Evolutionary conservation across 1,139 yeast species (phyloP).

Genomic region (Diutina scorzettiae): DNA sequence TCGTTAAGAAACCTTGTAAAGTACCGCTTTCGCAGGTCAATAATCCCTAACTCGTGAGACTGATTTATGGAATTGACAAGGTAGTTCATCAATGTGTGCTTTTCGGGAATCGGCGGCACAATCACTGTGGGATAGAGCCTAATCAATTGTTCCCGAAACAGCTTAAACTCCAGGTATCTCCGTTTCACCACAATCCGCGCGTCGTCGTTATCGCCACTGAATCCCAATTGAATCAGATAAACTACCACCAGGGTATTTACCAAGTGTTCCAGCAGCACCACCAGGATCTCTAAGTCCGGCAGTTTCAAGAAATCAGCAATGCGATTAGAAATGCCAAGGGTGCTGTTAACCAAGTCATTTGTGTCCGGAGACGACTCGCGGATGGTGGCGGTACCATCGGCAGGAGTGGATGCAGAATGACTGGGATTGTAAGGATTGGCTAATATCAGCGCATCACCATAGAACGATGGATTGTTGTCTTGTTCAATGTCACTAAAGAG

Average conservation of each 20-base stretch:
- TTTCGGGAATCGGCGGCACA: constrained; percentile 48
- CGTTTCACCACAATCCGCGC: constrained; percentile 26
- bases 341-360: constrained; percentile 18
- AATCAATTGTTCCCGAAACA: constrained; percentile 32
- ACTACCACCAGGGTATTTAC: constrained; percentile 30
- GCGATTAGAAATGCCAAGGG: constrained; percentile 28
- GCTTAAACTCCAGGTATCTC: constrained; percentile 44
- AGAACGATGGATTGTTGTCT: constrained; percentile 37
- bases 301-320: constrained; percentile 20
- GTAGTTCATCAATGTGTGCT: constrained; percentile 36
- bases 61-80: constrained; percentile 28
- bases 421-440: neutral
- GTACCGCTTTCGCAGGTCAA: constrained; percentile 31
- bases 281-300: constrained; percentile 18
- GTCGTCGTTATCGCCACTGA: constrained; percentile 9
- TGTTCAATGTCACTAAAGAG: constrained; percentile 27
- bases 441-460: constrained; percentile 14
- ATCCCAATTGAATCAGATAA: constrained; percentile 24
- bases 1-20: constrained; percentile 28
- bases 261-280: constrained; percentile 26
- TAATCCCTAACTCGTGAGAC: constrained; percentile 24
- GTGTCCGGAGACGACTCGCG: neutral
- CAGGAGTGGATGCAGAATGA: neutral
- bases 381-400: neutral
- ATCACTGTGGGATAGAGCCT: constrained; percentile 38